Conservation (phyloP, 345 rosid genomes). For the Bruguiera gymnorhiza region DNA sequence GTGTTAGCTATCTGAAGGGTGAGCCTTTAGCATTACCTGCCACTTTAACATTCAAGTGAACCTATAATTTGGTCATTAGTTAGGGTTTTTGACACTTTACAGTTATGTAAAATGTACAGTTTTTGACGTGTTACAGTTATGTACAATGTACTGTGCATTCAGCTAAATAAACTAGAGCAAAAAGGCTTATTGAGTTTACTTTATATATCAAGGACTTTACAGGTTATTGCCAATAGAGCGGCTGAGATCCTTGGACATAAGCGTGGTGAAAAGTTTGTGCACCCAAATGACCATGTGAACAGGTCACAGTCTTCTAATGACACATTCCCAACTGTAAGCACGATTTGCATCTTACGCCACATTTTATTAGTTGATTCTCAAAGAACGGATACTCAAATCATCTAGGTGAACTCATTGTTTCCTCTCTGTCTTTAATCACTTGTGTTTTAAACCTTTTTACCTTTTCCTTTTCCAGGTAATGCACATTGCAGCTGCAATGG, state of each 20-base stretch:
- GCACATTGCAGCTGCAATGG: constrained; percentile 97
- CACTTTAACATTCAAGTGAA: no score
- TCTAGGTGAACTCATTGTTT: no score
- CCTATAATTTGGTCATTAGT: no score
- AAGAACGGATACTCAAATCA: no score
- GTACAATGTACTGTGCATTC: not conserved
- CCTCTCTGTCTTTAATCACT: no score
- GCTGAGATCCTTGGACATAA: constrained; percentile 90
- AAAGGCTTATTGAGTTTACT: not conserved
- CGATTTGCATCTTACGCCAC: constrained; percentile 12
- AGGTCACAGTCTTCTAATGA: constrained; percentile 96
- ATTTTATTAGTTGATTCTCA: no score
- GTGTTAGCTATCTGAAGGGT: no score
- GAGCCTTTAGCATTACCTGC: no score
- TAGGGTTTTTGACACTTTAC: no score
- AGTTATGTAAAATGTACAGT: no score
- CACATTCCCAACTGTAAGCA: constrained; percentile 89
- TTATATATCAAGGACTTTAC: constrained; percentile 15
- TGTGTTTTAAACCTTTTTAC: not conserved
- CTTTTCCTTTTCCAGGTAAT: constrained; percentile 55
- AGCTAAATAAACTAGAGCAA: not conserved
- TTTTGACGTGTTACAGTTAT: no score
- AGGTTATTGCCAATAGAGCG: constrained; percentile 99
- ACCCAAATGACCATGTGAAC: constrained; percentile 97
- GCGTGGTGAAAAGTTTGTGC: constrained; percentile 84